Conservation (phyloP, 495 filamentous ascomycete genomes). For the Delitschia confertaspora region DNA sequence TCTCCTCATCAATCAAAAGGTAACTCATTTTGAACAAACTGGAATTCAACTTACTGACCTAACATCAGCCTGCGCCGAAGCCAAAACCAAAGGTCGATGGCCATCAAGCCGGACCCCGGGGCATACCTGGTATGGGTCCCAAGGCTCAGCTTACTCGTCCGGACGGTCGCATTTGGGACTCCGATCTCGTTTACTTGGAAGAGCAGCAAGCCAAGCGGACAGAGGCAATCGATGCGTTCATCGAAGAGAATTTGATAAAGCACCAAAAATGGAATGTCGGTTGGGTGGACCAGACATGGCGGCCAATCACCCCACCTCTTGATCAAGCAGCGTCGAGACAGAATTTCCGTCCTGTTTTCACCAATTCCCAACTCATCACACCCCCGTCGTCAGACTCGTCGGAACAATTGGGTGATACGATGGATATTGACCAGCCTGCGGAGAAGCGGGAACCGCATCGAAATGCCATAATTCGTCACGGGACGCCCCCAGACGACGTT, state of each 20-base stretch:
- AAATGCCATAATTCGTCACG: slow-evolving; percentile 17
- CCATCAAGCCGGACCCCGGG: slow-evolving; percentile 45
- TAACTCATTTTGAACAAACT: slow-evolving; percentile 36
- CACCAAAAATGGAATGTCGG: slow-evolving; percentile 81
- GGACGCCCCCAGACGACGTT: slow-evolving; percentile 23
- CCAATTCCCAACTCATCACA: slow-evolving; percentile 74
- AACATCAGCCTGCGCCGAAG: slow-evolving; percentile 32
- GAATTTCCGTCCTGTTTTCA: slow-evolving; percentile 61
- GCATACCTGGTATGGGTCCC: slow-evolving; percentile 25
- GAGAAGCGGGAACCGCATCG: slow-evolving; percentile 16
- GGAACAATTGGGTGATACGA: slow-evolving; percentile 36
- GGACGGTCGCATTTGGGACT: slow-evolving; percentile 58
- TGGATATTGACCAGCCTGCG: slow-evolving; percentile 8
- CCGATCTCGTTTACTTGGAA: slow-evolving; percentile 67
- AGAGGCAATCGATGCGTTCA: slow-evolving; percentile 64
- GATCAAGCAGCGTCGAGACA: slow-evolving; percentile 51
- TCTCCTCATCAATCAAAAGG: slow-evolving; percentile 80
- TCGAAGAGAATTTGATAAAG: slow-evolving; percentile 69
- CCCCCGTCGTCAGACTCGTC: slow-evolving; percentile 66
- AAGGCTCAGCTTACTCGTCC: slow-evolving; percentile 44
- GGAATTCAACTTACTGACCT: slow-evolving; percentile 1
- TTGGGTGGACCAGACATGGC: slow-evolving; percentile 73
- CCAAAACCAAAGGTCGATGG: slow-evolving; percentile 47
- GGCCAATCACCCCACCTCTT: slow-evolving; percentile 65
- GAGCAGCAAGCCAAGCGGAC: slow-evolving; percentile 75